Evolutionary conservation across 805 yeast species (phyloP).

Genomic region (Kurtzmaniella cleridarum): DNA sequence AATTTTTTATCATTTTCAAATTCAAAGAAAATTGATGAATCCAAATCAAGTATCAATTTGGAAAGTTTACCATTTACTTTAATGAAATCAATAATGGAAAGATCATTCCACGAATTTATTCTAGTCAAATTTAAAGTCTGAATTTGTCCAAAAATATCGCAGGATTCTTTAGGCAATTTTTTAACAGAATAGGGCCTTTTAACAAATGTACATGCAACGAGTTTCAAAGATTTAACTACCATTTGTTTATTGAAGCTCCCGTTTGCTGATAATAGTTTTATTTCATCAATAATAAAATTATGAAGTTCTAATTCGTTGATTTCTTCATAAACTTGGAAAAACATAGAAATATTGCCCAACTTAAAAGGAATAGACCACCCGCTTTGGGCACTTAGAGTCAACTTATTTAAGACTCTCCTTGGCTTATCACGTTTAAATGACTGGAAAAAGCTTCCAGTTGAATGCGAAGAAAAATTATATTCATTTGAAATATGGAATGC

Average conservation of each 20-base stretch:
- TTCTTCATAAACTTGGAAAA: slow-evolving; percentile 34
- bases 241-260: slow-evolving; percentile 21
- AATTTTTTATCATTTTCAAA: slow-evolving; percentile 8
- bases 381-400: slow-evolving; percentile 37
- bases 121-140: slow-evolving; percentile 30
- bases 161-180: slow-evolving; percentile 5
- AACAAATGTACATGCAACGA: slow-evolving; percentile 18
- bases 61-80: slow-evolving; percentile 28
- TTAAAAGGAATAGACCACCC: slow-evolving; percentile 53
- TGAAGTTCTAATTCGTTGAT: slow-evolving; percentile 39
- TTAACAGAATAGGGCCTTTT: slow-evolving; percentile 9
- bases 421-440: slow-evolving; percentile 7
- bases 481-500: slow-evolving; percentile 26
- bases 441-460: slow-evolving; percentile 1
- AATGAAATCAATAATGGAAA: slow-evolving; percentile 45
- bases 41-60: slow-evolving; percentile 42
- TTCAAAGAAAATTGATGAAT: slow-evolving; percentile 40
- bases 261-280: slow-evolving; percentile 12
- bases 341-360: slow-evolving; percentile 37
- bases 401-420: slow-evolving; percentile 21
- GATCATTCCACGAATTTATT: slow-evolving; percentile 39
- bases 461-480: slow-evolving; percentile 13
- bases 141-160: slow-evolving; percentile 38
- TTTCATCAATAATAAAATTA: slow-evolving; percentile 45
- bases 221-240: slow-evolving; percentile 9